These are phyloP conservation scores for Suillus cothurnatus DNA, from an alignment of 768 basidiomycete genomes.

Conservation along the genomic window DNA sequence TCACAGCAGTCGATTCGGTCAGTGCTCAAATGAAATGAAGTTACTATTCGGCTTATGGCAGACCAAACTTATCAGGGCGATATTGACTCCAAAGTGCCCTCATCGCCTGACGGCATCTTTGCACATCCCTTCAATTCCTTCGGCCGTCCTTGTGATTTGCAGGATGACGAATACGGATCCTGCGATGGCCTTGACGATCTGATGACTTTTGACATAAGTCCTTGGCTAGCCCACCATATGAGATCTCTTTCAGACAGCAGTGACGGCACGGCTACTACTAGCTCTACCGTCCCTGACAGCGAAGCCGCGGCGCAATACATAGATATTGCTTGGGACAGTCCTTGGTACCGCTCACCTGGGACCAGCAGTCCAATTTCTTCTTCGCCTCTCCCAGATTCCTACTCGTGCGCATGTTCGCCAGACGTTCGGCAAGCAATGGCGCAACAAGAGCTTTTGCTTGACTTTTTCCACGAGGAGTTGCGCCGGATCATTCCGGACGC, in stretches of 20 bases:
- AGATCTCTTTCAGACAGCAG: constrained; percentile 20
- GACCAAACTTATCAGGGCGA: constrained; percentile 18
- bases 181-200: not conserved
- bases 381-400: constrained; percentile 22
- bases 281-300: constrained; percentile 24
- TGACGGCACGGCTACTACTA: constrained; percentile 24
- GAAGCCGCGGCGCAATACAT: constrained; percentile 39
- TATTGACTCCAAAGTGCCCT: constrained; percentile 7
- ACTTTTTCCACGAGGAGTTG: constrained; percentile 34
- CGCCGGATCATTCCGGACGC: constrained; percentile 24
- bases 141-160: not conserved
- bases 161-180: not conserved
- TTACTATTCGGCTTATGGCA: not conserved
- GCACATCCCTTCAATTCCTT: constrained; percentile 24
- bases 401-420: constrained; percentile 30
- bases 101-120: constrained; percentile 11
- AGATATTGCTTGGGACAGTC: constrained; percentile 40
- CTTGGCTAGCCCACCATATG: constrained; percentile 9
- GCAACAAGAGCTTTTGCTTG: constrained; percentile 35
- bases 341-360: constrained; percentile 37
- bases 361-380: constrained; percentile 29
- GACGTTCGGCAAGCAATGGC: constrained; percentile 36
- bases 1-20: constrained; percentile 26
- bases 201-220: constrained; percentile 3
- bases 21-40: constrained; percentile 9